Percentiles rank a stretch among this genome's conserved stretches.
Conservation (phyloP, 768 basidiomycete genomes). For the Phanerodontia chrysosporium region DNA sequence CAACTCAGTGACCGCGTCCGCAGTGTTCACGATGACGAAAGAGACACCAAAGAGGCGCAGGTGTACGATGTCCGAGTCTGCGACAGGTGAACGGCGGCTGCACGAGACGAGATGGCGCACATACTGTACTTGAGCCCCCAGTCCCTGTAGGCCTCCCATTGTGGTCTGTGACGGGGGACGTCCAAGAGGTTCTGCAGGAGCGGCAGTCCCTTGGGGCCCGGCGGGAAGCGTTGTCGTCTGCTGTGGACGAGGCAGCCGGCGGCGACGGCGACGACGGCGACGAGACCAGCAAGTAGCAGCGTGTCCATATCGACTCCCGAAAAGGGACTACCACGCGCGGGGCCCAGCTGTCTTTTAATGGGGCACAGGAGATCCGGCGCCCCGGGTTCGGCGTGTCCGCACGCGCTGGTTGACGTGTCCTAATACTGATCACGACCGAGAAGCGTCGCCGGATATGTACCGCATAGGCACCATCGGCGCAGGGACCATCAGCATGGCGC, state of each 20-base stretch:
- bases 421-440: no score
- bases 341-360: no score
- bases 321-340: no score
- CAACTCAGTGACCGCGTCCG: conserved; percentile 13
- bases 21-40: conserved; percentile 13
- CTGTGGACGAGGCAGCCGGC: neutral
- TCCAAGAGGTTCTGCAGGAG: neutral
- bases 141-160: neutral
- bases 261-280: neutral
- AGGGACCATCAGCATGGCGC: no score
- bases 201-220: neutral
- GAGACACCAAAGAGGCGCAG: conserved; percentile 10
- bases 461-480: no score
- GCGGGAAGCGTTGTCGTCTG: neutral
- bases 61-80: conserved; percentile 16
- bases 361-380: no score
- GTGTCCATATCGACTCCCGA: neutral
- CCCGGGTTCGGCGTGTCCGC: no score
- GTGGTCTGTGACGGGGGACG: neutral
- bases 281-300: neutral
- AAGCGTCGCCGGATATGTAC: no score
- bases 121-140: neutral
- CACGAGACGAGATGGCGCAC: neutral
- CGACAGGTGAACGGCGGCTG: neutral
- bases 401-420: no score